Base-by-base conservation (phyloP, 495 filamentous ascomycete species). In the Saxispiralis lemnorum region DNA sequence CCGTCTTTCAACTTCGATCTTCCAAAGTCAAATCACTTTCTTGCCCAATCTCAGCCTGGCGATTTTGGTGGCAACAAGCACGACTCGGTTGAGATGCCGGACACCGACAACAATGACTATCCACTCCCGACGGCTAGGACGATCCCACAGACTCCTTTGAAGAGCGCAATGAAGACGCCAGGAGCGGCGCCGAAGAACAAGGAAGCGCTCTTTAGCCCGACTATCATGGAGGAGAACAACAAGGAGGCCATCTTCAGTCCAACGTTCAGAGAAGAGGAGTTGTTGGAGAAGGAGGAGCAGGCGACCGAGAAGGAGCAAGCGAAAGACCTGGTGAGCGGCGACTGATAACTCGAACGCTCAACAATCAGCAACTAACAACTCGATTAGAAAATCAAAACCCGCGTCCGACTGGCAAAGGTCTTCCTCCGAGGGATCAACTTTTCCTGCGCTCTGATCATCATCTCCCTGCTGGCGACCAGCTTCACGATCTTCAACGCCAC, bases 381-480 rank as follows among this genome's bases (percentile, higher is more conserved):
- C 30, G 12, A 30, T 32, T 56, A 96, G 88, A 83, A 81, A 73
- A 71, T 93, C 58, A 99, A 99, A 68, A 71, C 79, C 14, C 77
- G 87, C 38, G 85, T 99, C 30, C 79, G 89, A 12, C 71, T 95
- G 55, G 92, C 87, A 46, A 99, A 99, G 67, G 78, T 95, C 48
- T 73, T 92, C 49, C 77, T 99, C 24, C 80, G 89, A 48, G 76
- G 83, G 41, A 78, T 94, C 60, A 96, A 86, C 70, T 95, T 96
- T 63, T 83, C 79, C 62, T 99, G 89, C 69, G 85, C 81, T 66
- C 69, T 93, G 39, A 95, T 99, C 55, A 82, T 99, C 47, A 70
- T 99, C 37, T 66, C 83, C 43, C 82, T 99, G 65, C 64, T 99
- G 38, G 73, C 78, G 3, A 70, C 82, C 14, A 87, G 83, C 5